Evolutionary conservation across 2,329 filamentous ascomycete genomes (phyloP).

Genomic region (Zalaria sp.): DNA sequence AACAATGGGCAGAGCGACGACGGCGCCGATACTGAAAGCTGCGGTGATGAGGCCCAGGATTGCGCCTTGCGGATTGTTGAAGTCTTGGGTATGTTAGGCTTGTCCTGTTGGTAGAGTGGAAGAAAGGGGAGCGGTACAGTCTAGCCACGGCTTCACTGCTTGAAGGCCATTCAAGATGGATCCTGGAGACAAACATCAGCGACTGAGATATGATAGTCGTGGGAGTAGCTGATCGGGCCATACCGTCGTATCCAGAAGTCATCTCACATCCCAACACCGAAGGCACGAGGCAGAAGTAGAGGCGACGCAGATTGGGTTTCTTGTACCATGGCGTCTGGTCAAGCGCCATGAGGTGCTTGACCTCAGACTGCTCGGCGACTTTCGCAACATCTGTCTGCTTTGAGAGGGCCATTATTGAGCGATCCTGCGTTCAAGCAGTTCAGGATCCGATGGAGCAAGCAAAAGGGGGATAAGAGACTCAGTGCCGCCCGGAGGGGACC

Average conservation of each 20-base stretch:
- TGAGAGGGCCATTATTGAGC: neutral
- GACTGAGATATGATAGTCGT: too few species aligned
- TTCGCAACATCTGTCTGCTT: conserved; percentile 6
- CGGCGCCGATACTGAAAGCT: conserved; percentile 24
- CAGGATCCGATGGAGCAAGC: conserved; percentile 10
- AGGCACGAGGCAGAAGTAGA: conserved; percentile 3
- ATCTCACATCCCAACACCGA: conserved; percentile 4
- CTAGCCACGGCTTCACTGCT: conserved; percentile 26
- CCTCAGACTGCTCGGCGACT: conserved; percentile 7
- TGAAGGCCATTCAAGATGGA: conserved; percentile 34
- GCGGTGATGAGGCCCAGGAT: conserved; percentile 25
- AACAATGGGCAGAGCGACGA: conserved; percentile 23
- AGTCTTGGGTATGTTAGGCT: conserved; percentile 13
- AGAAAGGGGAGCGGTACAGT: conserved; percentile 7
- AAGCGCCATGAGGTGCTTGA: conserved; percentile 3
- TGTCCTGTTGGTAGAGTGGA: neutral
- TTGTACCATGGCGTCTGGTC: conserved; percentile 5
- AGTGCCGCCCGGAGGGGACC: too few species aligned
- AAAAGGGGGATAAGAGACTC: too few species aligned
- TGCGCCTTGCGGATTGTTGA: conserved; percentile 23
- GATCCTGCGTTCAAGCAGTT: too few species aligned
- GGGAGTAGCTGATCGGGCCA: too few species aligned
- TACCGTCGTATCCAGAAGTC: neutral
- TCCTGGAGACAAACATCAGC: neutral
- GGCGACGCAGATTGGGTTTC: conserved; percentile 7